These are phyloP conservation scores for Didymella pinodella DNA, from an alignment of 2,329 filamentous ascomycete species.

Conservation along the genomic window DNA sequence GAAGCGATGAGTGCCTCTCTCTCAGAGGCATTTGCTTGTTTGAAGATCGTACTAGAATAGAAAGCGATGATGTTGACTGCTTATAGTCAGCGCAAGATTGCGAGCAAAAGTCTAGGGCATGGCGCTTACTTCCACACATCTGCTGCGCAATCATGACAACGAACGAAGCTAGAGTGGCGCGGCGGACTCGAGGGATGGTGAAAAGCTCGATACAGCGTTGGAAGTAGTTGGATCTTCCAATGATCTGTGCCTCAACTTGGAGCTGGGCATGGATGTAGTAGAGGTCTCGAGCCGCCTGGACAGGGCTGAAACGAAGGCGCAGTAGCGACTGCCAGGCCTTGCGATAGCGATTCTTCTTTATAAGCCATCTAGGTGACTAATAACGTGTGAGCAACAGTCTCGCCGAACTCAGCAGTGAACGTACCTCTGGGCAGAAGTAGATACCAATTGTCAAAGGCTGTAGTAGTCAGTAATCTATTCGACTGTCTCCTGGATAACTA, in stretches of 20 bases:
- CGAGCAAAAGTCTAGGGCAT: background rate
- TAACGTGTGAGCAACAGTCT: background rate
- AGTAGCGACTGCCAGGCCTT: slow-evolving; percentile 52
- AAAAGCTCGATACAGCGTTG: slow-evolving; percentile 63
- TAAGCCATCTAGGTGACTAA: slow-evolving; percentile 42
- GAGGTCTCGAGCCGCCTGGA: slow-evolving; percentile 54
- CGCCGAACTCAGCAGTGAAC: background rate
- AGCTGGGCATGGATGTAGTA: slow-evolving; percentile 53
- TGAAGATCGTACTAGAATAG: slow-evolving; percentile 65
- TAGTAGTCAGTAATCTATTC: background rate
- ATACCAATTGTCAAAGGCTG: slow-evolving; percentile 10
- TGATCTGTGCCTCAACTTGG: slow-evolving; percentile 33
- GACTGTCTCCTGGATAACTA: background rate
- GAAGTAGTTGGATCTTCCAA: slow-evolving; percentile 42
- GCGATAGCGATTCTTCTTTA: slow-evolving; percentile 52
- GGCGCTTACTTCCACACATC: slow-evolving; percentile 43
- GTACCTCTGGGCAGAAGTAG: slow-evolving; percentile 53
- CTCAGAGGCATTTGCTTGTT: slow-evolving; percentile 28
- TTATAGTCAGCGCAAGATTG: background rate
- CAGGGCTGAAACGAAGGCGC: slow-evolving; percentile 49
- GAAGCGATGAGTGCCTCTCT: slow-evolving; percentile 32
- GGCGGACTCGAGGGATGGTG: slow-evolving; percentile 70
- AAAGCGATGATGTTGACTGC: slow-evolving; percentile 65
- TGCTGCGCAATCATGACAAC: slow-evolving; percentile 64
- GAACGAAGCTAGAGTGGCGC: slow-evolving; percentile 76